Percentiles rank a stretch among this genome's conserved stretches.
Conservation (phyloP, 495 filamentous ascomycete genomes). For the Delitschia confertaspora region DNA sequence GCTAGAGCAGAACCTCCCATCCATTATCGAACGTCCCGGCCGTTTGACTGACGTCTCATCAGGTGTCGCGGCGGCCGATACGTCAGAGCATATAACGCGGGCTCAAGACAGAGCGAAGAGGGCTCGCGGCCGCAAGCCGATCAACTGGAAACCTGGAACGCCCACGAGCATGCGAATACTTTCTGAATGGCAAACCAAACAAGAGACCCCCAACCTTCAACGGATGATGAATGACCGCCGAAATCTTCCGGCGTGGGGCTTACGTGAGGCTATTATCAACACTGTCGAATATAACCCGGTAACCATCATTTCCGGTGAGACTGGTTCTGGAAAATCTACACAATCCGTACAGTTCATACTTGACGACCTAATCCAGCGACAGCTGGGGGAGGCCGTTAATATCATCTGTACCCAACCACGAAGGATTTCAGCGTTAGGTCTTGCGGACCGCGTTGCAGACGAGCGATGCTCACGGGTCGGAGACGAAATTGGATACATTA, state of each 20-base stretch:
- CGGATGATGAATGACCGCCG: constrained; percentile 61
- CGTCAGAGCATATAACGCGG: constrained; percentile 1
- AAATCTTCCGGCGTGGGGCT: constrained; percentile 78
- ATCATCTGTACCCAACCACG: constrained; percentile 95
- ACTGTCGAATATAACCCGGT: constrained; percentile 70
- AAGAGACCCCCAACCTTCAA: constrained; percentile 50
- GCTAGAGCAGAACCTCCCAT: constrained; percentile 68
- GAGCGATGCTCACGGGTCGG: constrained; percentile 77
- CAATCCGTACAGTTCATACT: constrained; percentile 94
- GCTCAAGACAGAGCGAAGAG: constrained; percentile 20
- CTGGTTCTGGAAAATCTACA: constrained; percentile 92
- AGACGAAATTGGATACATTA: constrained; percentile 88
- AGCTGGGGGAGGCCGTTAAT: constrained; percentile 68
- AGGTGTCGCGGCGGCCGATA: constrained; percentile 47
- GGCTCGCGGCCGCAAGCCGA: constrained; percentile 18
- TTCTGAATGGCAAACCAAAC: constrained; percentile 47
- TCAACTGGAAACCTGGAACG: constrained; percentile 36
- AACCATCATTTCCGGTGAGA: constrained; percentile 93
- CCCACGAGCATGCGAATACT: constrained; percentile 39
- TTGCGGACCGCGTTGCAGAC: constrained; percentile 89
- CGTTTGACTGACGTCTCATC: constrained; percentile 71
- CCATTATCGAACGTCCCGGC: constrained; percentile 73
- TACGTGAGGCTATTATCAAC: constrained; percentile 62
- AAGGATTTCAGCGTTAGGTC: constrained; percentile 84
- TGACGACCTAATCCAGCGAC: constrained; percentile 74